Evolutionary conservation across 208 protist species (phyloP).

Genomic region (Leishmania turanica): DNA sequence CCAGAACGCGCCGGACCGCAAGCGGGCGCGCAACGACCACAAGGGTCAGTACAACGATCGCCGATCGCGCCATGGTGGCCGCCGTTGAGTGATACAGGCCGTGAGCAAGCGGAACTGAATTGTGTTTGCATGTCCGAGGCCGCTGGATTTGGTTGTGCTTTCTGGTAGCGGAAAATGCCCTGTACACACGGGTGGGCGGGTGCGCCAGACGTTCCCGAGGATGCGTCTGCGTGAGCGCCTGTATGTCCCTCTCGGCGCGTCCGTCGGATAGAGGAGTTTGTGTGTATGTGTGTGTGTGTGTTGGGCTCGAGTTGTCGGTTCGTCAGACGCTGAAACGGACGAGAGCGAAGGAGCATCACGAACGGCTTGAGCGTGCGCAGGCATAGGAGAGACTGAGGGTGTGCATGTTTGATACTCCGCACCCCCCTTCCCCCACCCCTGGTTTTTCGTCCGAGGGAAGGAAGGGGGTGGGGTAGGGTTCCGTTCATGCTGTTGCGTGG

Average conservation of each 20-base stretch:
- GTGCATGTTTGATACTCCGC: background rate
- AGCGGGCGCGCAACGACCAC: slow-evolving; percentile 20
- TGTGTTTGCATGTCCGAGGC: background rate
- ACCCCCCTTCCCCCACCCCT: background rate
- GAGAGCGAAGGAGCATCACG: background rate
- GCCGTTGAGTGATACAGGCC: background rate
- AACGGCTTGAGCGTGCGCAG: background rate
- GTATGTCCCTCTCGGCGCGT: background rate
- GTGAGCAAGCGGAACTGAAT: background rate
- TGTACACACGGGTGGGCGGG: background rate
- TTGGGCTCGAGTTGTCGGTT: background rate
- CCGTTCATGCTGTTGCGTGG: background rate
- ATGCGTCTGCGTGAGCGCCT: background rate
- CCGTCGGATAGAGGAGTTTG: no score
- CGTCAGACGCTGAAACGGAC: background rate
- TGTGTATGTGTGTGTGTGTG: no score
- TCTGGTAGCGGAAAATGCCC: background rate
- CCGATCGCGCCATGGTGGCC: slow-evolving; percentile 6
- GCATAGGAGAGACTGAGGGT: background rate
- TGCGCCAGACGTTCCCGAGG: background rate
- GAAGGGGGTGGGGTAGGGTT: background rate
- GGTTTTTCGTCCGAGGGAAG: background rate
- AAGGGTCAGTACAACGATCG: slow-evolving; percentile 1
- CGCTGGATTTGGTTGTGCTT: background rate
- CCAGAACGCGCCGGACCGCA: slow-evolving; percentile 18